A percentile compares a stretch with the other conserved stretches of the same genome.
Conservation (phyloP, 148 eudicot genomes). For the Limonium bicolor region DNA sequence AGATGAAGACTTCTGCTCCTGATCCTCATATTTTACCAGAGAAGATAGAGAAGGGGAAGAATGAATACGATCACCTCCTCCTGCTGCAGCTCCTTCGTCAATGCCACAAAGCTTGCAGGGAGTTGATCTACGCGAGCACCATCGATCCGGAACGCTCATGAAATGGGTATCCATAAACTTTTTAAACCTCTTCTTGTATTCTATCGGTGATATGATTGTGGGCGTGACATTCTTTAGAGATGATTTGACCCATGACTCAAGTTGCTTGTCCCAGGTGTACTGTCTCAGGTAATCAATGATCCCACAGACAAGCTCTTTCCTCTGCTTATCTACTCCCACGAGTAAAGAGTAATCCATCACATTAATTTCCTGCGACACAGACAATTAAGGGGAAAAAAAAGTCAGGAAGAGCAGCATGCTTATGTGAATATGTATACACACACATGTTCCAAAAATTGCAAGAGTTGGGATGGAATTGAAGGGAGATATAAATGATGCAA, state of each 20-base stretch:
- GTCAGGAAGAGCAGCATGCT: background rate
- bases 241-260: constrained; percentile 84
- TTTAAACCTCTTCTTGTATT: constrained; percentile 76
- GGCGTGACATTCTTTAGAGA: constrained; percentile 61
- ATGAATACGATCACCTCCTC: too few species aligned
- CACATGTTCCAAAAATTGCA: too few species aligned
- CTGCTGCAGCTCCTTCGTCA: too few species aligned
- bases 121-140: constrained; percentile 65
- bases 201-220: constrained; percentile 68
- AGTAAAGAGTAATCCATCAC: constrained; percentile 97
- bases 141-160: constrained; percentile 73
- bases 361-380: constrained; percentile 41
- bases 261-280: constrained; percentile 92
- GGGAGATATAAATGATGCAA: background rate
- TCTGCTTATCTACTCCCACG: constrained; percentile 69
- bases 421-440: too few species aligned
- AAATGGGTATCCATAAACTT: constrained; percentile 83
- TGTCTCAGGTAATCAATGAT: constrained; percentile 83
- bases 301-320: constrained; percentile 67
- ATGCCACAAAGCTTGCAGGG: constrained; percentile 69
- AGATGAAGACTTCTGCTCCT: too few species aligned
- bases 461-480: background rate
- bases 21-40: too few species aligned
- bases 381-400: background rate
- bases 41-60: too few species aligned